phyloP scores from a whole-genome alignment of 768 basidiomycete genomes.

The Amanita subjunquillea region DNA sequence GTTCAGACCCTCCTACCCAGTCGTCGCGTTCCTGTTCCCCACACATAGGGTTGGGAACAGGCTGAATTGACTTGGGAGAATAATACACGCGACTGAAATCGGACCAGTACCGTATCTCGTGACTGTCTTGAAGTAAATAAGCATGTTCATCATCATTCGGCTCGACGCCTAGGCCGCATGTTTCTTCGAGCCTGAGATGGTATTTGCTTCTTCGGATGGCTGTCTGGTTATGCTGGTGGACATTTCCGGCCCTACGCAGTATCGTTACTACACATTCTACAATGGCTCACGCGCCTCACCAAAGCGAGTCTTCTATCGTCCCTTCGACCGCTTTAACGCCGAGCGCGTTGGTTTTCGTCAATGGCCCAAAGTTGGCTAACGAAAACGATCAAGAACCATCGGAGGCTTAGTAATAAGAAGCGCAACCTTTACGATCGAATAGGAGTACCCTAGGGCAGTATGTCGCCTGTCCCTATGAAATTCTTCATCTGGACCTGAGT shows the following conservation, averaged over 20 bases:
- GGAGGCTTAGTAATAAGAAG: not conserved
- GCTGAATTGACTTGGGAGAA: conserved; percentile 54
- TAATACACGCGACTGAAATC: conserved; percentile 59
- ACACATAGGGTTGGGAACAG: conserved; percentile 45
- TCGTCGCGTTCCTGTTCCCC: conserved; percentile 44
- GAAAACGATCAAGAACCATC: not conserved
- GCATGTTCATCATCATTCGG: conserved; percentile 4
- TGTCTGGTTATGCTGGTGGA: conserved; percentile 42
- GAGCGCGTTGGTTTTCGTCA: conserved; percentile 32
- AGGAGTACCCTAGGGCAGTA: conserved; percentile 55
- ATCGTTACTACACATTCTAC: not conserved
- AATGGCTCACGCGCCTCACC: conserved; percentile 6
- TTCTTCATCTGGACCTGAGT: conserved; percentile 1
- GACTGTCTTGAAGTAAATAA: conserved; percentile 9
- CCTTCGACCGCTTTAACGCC: conserved; percentile 20
- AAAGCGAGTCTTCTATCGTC: conserved; percentile 3
- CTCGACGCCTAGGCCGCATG: not conserved
- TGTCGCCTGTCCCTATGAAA: conserved; percentile 31
- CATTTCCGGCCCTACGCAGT: conserved; percentile 34
- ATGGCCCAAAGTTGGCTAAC: conserved; percentile 57
- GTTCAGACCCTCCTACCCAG: conserved; percentile 44
- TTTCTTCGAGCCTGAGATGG: conserved; percentile 30
- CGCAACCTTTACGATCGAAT: conserved; percentile 58
- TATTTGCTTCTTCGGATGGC: conserved; percentile 45
- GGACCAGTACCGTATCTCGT: conserved; percentile 52